Conservation (phyloP, 129 eudicot genomes). For the Centrapalus pauciflorus region DNA sequence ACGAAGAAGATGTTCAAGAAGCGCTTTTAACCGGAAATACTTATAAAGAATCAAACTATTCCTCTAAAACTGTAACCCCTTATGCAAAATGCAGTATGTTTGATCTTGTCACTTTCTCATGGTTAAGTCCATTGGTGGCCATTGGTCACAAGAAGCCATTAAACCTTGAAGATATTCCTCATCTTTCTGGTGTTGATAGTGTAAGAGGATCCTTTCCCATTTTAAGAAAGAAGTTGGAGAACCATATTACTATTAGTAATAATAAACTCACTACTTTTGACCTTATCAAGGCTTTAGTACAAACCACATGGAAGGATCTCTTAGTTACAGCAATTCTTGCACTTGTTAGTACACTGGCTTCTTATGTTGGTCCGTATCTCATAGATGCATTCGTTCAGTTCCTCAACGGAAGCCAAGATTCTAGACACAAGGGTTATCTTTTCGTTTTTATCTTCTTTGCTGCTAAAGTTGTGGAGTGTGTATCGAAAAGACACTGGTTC, state of each 20-base stretch:
- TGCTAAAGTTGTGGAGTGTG: slow-evolving; percentile 67
- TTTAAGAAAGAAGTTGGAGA: slow-evolving; percentile 32
- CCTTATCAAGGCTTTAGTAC: slow-evolving; percentile 57
- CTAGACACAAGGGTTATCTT: slow-evolving; percentile 46
- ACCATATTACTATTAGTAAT: slow-evolving; percentile 10
- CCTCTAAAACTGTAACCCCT: slow-evolving; percentile 46
- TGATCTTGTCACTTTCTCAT: slow-evolving; percentile 67
- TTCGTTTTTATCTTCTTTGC: slow-evolving; percentile 56
- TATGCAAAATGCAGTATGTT: slow-evolving; percentile 45
- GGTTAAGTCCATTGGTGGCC: slow-evolving; percentile 65
- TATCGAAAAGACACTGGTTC: slow-evolving; percentile 70
- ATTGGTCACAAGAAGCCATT: slow-evolving; percentile 59
- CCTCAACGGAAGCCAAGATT: slow-evolving; percentile 49
- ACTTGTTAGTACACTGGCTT: slow-evolving; percentile 47
- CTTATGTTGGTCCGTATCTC: slow-evolving; percentile 85
- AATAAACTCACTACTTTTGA: slow-evolving; percentile 40
- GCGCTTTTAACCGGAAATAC: slow-evolving; percentile 38
- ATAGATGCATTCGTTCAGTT: slow-evolving; percentile 72
- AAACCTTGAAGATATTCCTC: slow-evolving; percentile 86
- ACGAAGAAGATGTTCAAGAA: slow-evolving; percentile 43
- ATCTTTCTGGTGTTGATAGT: slow-evolving; percentile 45
- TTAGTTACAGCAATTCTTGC: slow-evolving; percentile 48
- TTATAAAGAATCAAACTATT: slow-evolving; percentile 25
- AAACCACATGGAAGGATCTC: slow-evolving; percentile 58
- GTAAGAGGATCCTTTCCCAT: slow-evolving; percentile 54